Percentiles rank a stretch among this genome's conserved stretches.
phyloP scores from a whole-genome alignment of 371 early-diverging fungal genomes.

The Zopfochytrium polystomum region DNA sequence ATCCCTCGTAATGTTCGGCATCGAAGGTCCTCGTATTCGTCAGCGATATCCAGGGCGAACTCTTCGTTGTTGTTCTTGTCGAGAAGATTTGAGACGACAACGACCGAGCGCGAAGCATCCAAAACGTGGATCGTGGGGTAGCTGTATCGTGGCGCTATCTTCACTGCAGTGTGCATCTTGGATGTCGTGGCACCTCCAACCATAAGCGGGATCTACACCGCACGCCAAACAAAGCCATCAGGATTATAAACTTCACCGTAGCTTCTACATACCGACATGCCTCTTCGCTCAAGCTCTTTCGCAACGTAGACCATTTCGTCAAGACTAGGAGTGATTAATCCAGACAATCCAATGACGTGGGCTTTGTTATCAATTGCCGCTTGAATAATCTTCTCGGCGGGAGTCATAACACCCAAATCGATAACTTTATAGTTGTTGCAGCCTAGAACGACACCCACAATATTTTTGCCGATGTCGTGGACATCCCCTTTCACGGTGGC shows the following conservation, averaged over 20 bases:
- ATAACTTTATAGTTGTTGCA: slow-evolving; percentile 93
- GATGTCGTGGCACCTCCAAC: slow-evolving; percentile 94
- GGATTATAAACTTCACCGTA: not conserved
- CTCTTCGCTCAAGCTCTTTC: slow-evolving; percentile 81
- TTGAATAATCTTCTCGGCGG: slow-evolving; percentile 83
- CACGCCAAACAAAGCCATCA: not conserved
- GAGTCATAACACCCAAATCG: slow-evolving; percentile 92
- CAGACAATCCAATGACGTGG: slow-evolving; percentile 85
- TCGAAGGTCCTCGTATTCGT: slow-evolving; percentile 89
- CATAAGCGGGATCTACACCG: slow-evolving; percentile 66
- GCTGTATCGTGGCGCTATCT: slow-evolving; percentile 77
- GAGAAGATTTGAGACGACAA: slow-evolving; percentile 71
- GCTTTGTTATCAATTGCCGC: slow-evolving; percentile 82
- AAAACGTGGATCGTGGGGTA: slow-evolving; percentile 45
- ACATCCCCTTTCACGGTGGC: slow-evolving; percentile 86
- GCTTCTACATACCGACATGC: slow-evolving; percentile 68
- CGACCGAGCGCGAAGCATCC: slow-evolving; percentile 47
- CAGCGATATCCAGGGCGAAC: slow-evolving; percentile 78
- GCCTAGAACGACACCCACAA: slow-evolving; percentile 89
- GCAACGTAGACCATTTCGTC: slow-evolving; percentile 95
- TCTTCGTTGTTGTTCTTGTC: slow-evolving; percentile 74
- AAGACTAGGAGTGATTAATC: slow-evolving; percentile 89
- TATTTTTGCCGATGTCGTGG: slow-evolving; percentile 64
- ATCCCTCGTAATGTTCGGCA: slow-evolving; percentile 87
- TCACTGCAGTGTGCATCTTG: slow-evolving; percentile 93